phyloP scores from a whole-genome alignment of 495 filamentous ascomycete genomes.

The Astrothelium macrocarpum region DNA sequence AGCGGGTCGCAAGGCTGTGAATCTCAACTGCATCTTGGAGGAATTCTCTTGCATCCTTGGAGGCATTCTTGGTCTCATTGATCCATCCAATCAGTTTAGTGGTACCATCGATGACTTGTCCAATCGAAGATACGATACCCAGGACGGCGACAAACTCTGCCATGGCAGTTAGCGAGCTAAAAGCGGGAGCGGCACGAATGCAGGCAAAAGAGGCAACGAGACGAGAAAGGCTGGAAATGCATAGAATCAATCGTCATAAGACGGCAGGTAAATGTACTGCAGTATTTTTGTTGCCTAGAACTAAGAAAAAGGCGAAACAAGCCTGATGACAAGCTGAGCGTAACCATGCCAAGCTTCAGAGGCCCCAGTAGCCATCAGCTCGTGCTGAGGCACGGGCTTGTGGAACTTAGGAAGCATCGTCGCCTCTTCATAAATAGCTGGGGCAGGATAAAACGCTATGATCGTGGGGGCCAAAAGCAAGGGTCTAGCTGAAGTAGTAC shows the following conservation, averaged over 20 bases:
- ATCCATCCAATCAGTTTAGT: constrained; percentile 1
- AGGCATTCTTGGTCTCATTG: background rate
- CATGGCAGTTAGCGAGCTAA: background rate
- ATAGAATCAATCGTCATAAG: no score
- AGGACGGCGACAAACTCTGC: background rate
- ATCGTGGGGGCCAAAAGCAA: background rate
- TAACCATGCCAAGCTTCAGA: no score
- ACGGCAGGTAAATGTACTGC: no score
- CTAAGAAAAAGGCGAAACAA: background rate
- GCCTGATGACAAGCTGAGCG: no score
- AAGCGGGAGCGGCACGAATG: background rate
- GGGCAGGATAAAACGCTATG: no score
- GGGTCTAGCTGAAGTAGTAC: background rate
- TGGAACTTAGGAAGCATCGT: no score
- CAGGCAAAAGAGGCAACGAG: background rate
- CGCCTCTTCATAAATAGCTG: no score
- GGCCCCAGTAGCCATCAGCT: no score
- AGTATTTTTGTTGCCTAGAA: background rate
- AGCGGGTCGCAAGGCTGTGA: background rate
- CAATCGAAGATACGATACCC: background rate
- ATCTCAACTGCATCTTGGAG: background rate
- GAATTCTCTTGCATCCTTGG: constrained; percentile 4
- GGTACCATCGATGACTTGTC: background rate
- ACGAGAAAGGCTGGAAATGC: background rate
- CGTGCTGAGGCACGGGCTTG: no score